A percentile compares a stretch with the other conserved stretches of the same genome.
Conservation (phyloP, 768 basidiomycete genomes). For the Dioszegia hungarica region DNA sequence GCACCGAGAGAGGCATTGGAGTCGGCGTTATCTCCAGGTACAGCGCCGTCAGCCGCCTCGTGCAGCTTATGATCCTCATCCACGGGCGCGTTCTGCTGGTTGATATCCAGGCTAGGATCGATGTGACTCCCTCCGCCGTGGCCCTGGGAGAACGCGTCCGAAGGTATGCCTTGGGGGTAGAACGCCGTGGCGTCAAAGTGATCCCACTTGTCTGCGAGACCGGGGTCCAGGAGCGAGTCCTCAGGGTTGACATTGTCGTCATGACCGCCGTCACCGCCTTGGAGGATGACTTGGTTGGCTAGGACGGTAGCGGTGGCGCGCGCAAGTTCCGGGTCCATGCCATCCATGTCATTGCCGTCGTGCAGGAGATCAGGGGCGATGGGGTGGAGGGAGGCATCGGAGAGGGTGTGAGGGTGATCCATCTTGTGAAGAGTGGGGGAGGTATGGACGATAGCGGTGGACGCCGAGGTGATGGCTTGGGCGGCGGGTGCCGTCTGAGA, state of each 20-base stretch:
- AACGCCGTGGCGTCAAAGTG: not conserved
- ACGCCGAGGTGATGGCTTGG: not conserved
- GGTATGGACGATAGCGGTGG: not conserved
- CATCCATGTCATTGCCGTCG: not conserved
- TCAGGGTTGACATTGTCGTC: not conserved
- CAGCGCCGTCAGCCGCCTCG: not conserved
- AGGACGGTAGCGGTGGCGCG: not conserved
- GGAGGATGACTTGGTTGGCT: not conserved
- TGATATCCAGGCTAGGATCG: not conserved
- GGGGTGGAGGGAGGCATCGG: constrained; percentile 1
- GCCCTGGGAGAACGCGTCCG: not conserved
- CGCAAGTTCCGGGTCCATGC: constrained; percentile 1
- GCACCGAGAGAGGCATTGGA: not conserved
- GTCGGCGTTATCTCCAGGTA: not conserved
- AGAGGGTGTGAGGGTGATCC: constrained; percentile 3
- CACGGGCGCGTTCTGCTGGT: not conserved
- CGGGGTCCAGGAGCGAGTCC: not conserved
- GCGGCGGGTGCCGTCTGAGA: constrained; percentile 2
- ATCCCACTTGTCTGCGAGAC: not conserved
- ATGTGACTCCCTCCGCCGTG: not conserved
- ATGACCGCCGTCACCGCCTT: not conserved
- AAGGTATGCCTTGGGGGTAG: not conserved
- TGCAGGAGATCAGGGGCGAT: constrained; percentile 2
- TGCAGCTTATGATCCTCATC: not conserved
- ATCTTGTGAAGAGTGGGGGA: not conserved